Evolutionary conservation across 805 yeast genomes (phyloP).

Genomic region (Starmerella davenportii): DNA sequence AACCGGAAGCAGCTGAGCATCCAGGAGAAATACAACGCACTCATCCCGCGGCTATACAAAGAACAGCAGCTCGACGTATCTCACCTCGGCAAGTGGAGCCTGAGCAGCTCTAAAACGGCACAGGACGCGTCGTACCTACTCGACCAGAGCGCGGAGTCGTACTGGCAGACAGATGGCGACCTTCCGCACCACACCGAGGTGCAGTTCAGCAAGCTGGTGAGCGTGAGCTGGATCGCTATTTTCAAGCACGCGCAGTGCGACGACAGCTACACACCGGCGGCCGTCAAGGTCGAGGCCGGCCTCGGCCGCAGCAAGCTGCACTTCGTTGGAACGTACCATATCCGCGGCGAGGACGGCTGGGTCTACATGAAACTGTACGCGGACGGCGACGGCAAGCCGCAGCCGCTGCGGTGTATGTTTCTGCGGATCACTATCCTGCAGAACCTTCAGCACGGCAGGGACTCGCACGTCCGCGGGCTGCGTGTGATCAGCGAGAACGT

Average conservation of each 20-base stretch:
- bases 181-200: constrained; percentile 73
- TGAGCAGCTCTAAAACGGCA: constrained; percentile 43
- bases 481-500: not conserved
- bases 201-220: constrained; percentile 61
- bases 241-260: constrained; percentile 57
- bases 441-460: constrained; percentile 92
- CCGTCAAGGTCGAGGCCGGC: constrained; percentile 49
- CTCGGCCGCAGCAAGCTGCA: constrained; percentile 51
- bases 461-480: constrained; percentile 52
- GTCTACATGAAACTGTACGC: constrained; percentile 42
- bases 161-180: constrained; percentile 91
- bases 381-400: constrained; percentile 29
- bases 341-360: constrained; percentile 67
- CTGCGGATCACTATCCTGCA: constrained; percentile 44
- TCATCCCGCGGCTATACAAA: not conserved
- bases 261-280: constrained; percentile 83
- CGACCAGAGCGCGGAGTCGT: constrained; percentile 48
- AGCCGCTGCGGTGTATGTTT: constrained; percentile 47
- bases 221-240: constrained; percentile 47
- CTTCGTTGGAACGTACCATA: constrained; percentile 22
- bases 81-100: constrained; percentile 42
- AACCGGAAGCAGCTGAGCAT: no score
- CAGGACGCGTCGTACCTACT: constrained; percentile 54
- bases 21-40: not conserved
- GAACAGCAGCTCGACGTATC: constrained; percentile 42